Evolutionary conservation across 768 basidiomycete genomes (phyloP).

Genomic region (Mycena filopes): DNA sequence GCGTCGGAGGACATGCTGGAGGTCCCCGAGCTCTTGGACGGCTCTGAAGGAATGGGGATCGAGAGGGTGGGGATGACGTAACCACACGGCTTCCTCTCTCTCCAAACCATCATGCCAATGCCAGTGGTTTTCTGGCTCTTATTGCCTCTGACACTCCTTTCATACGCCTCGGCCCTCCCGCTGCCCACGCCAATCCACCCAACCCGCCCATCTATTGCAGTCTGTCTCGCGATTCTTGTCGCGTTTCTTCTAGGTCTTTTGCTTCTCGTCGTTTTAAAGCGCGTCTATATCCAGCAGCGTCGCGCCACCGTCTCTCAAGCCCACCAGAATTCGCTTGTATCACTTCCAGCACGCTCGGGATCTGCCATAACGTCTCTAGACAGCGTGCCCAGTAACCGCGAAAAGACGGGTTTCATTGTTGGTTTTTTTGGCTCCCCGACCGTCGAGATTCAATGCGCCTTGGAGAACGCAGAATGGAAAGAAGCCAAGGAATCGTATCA

Average conservation of each 20-base stretch:
- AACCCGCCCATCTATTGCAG: constrained; percentile 31
- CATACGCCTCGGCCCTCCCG: constrained; percentile 14
- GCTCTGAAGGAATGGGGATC: neutral
- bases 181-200: constrained; percentile 23
- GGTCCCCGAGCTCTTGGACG: no score
- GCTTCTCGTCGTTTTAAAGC: constrained; percentile 42
- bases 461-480: constrained; percentile 31
- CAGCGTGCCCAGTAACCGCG: constrained; percentile 29
- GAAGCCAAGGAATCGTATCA: constrained; percentile 35
- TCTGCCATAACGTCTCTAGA: constrained; percentile 22
- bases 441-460: constrained; percentile 47
- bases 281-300: constrained; percentile 42
- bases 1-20: constrained; percentile 33
- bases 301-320: constrained; percentile 20
- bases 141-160: constrained; percentile 20
- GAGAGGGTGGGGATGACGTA: constrained; percentile 12
- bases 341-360: constrained; percentile 19
- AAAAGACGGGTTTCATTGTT: constrained; percentile 51
- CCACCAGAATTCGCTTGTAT: constrained; percentile 19
- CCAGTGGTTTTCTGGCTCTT: constrained; percentile 13
- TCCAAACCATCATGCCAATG: neutral
- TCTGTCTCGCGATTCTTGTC: constrained; percentile 42
- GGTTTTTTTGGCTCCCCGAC: constrained; percentile 58
- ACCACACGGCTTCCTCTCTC: neutral
- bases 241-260: constrained; percentile 37